Base-by-base conservation (phyloP, 2,329 filamentous ascomycete species). In the Pezicula carpinea region DNA sequence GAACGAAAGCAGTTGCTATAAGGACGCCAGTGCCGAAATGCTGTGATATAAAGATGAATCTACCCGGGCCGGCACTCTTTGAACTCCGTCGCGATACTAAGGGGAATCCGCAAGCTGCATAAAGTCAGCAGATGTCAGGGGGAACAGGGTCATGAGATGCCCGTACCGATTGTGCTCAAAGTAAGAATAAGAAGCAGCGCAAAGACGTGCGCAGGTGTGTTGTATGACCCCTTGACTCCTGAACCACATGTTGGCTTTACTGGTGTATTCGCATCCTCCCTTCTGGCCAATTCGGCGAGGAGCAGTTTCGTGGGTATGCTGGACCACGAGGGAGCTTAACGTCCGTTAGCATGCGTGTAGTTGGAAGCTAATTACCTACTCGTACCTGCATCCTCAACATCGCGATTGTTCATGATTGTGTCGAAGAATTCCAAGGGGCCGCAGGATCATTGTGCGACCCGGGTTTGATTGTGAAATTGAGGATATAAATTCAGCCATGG, bases 1-100 rank as follows among this genome's bases (percentile, higher is more conserved):
- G 78, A 21, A 92, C 87, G 60, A 93, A 93, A 46, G 88, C 87
- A 1, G 88, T 93, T 10, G 89, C 87, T 52, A 93, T 84, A n/a
- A 93, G 72, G 17, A 93, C 89, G 49, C 88, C 88, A 1, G 88
- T 93, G 60, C 88, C 86, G 54, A 89, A 86, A 68, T 89, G 85
- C 52, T 80, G 71, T 2, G 74, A 78, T 41, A 81, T 62, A 59
- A 82, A 82, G 44, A 82, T 72, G 54, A 65, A 59, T 48, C 55
- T 53, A 32, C 55, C 53, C 3, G 59, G 50, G 0, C 48, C 52
- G 5, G 58, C 44, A 15, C 48, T 53, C 42, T 59, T 61, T 4
- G 63, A 60, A 2, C 59, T 53, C 49, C 59, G 54, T 33, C 56
- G 55, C 23, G 63, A 65, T 43, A 66, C 46, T 3, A 64, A 44